Evolutionary conservation across 352 stramenopile species (phyloP), one percentile per base, ranked within the genome.

Genomic region (Phytophthora chlamydospora): DNA sequence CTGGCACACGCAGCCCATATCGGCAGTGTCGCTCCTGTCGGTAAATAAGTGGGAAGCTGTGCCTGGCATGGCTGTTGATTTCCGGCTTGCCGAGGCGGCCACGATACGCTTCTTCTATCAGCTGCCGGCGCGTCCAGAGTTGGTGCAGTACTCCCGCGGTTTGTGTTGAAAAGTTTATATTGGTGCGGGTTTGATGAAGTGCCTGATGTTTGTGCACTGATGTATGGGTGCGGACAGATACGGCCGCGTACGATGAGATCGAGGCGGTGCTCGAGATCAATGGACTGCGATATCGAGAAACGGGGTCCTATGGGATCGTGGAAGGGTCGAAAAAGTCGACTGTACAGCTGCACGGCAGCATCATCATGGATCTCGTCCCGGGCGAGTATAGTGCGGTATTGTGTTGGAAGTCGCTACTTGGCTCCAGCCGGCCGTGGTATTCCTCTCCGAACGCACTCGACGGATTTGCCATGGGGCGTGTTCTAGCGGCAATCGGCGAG

Each of bases 31-130:
- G 6, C 52, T 92, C 16, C 41, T 79, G 29, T 81, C 72, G 14
- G 66, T 79, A 6, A 73, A 79, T 46, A 64, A 59, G 21, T 93
- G 85, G 85, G 78, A 89, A 47, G 38, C 47, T 5, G 72, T 91
- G 10, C 45, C 68, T 0, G 82, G 80, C 9, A 93, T 91, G 80
- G 19, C 47, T 3, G 21, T 93, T 0, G 66, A 65, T 9, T 78
- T 93, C 47, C 73, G 78, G 0, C 43, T 91, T 1, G 66, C 72
- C 0, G 77, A 90, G 41, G n/a, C 60, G 2, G 63, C 73, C 14
- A 75, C 73, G 4, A 64, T 91, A 3, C 78, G 76, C 7, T 75
- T 93, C 24, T 91, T 93, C 43, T 93, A 91, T 54, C 82, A 91
- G 47, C 60, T 93, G 1, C 83, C 83, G 40, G 80, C 87, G 1